A percentile compares a stretch with the other conserved stretches of the same genome.
Conservation (phyloP, 352 stramenopile genomes). For the Phytophthora ramorum region DNA sequence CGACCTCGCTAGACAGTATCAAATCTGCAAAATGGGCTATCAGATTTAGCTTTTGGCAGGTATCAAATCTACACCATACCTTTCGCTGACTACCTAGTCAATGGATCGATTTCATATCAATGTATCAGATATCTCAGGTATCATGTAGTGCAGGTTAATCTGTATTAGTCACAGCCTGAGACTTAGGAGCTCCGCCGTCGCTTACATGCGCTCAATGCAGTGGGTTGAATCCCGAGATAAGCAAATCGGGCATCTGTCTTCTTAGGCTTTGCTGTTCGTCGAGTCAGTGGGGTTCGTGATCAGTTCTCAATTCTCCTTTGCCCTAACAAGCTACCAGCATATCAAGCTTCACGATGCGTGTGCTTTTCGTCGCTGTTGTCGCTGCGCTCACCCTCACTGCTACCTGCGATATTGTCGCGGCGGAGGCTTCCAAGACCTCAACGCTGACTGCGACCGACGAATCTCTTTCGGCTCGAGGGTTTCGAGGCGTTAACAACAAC, state of each 20-base stretch:
- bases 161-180: too few species aligned
- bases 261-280: constrained; percentile 12
- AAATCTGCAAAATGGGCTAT: too few species aligned
- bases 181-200: too few species aligned
- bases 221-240: constrained; percentile 21
- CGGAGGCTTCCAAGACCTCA: neutral
- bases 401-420: constrained; percentile 6
- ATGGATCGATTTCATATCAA: too few species aligned
- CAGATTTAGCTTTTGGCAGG: too few species aligned
- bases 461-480: neutral
- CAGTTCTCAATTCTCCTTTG: constrained; percentile 10
- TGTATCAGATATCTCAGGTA: too few species aligned
- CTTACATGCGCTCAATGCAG: too few species aligned
- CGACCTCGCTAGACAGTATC: too few species aligned
- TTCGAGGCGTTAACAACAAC: neutral
- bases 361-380: constrained; percentile 8
- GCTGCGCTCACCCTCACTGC: constrained; percentile 9
- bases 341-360: constrained; percentile 10
- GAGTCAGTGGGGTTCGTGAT: neutral
- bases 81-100: too few species aligned
- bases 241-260: constrained; percentile 27
- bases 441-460: neutral
- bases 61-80: too few species aligned
- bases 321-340: neutral
- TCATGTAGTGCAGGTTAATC: too few species aligned